phyloP scores from a whole-genome alignment of 371 early-diverging fungal genomes.

The Chytridium lagenaria region DNA sequence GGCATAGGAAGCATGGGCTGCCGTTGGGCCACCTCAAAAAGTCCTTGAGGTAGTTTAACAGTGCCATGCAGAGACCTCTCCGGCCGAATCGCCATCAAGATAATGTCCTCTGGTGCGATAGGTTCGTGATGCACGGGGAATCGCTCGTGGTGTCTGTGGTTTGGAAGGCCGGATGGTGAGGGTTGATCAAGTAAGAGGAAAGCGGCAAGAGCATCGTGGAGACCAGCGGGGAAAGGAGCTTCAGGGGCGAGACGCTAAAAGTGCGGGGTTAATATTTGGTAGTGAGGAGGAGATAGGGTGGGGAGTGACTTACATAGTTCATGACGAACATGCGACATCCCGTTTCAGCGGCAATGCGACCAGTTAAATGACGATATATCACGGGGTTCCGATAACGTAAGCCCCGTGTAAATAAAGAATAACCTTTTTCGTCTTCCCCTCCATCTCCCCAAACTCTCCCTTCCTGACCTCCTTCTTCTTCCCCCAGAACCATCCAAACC shows the following conservation, averaged over 20 bases:
- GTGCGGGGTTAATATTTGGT: conserved; percentile 38
- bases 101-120: conserved; percentile 39
- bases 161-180: conserved; percentile 42
- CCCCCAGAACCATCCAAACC: conserved; percentile 10
- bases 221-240: conserved; percentile 50
- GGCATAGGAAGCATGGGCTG: conserved; percentile 39
- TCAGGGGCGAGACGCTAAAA: conserved; percentile 49
- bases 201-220: conserved; percentile 54
- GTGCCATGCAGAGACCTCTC: conserved; percentile 62
- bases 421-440: conserved; percentile 29
- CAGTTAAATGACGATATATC: conserved; percentile 45
- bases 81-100: conserved; percentile 68
- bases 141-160: conserved; percentile 26
- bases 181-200: conserved; percentile 46
- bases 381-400: conserved; percentile 58
- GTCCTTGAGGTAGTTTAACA: conserved; percentile 48
- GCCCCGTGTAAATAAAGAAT: conserved; percentile 74
- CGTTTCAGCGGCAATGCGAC: conserved; percentile 41
- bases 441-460: background rate
- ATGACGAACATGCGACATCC: conserved; percentile 52
- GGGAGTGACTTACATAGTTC: conserved; percentile 47
- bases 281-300: conserved; percentile 51
- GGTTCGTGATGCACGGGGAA: conserved; percentile 33
- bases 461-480: conserved; percentile 1
- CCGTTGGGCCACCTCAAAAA: conserved; percentile 36